Evolutionary conservation across 116 monocot species (phyloP).

Genomic region (Iris pallida): DNA sequence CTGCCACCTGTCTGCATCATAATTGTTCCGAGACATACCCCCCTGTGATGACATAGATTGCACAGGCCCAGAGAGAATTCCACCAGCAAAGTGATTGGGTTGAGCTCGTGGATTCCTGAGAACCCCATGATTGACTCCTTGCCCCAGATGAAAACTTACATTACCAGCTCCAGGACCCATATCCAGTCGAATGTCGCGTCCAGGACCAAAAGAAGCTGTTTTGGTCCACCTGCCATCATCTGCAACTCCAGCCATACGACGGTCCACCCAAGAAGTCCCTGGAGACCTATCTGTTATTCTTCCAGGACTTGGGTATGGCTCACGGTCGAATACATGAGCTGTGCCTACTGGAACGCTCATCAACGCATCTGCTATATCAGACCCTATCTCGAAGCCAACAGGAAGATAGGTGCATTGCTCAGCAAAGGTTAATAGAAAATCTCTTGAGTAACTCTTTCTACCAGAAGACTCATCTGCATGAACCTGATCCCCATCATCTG

Average conservation of each 20-base stretch:
- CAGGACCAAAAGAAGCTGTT: constrained; percentile 26
- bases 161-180: constrained; percentile 15
- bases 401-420: constrained; percentile 52
- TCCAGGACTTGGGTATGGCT: constrained; percentile 50
- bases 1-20: constrained; percentile 76
- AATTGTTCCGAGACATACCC: constrained; percentile 25
- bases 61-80: constrained; percentile 51
- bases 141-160: constrained; percentile 6
- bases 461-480: constrained; percentile 14
- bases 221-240: constrained; percentile 72
- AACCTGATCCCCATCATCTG: constrained; percentile 6
- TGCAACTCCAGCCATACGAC: constrained; percentile 20
- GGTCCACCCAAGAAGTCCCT: constrained; percentile 31
- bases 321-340: constrained; percentile 22
- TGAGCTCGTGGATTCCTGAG: constrained; percentile 53
- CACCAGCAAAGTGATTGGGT: constrained; percentile 39
- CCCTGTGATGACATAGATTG: constrained; percentile 35
- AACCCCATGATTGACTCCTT: constrained; percentile 49
- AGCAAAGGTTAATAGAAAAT: constrained; percentile 61
- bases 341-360: constrained; percentile 16
- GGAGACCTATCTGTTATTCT: constrained; percentile 43
- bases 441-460: constrained; percentile 60
- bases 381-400: constrained; percentile 45
- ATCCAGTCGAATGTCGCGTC: constrained; percentile 7
- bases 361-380: constrained; percentile 38